phyloP scores from a whole-genome alignment of 2,329 filamentous ascomycete species.

The Tolypocladium paradoxum region DNA sequence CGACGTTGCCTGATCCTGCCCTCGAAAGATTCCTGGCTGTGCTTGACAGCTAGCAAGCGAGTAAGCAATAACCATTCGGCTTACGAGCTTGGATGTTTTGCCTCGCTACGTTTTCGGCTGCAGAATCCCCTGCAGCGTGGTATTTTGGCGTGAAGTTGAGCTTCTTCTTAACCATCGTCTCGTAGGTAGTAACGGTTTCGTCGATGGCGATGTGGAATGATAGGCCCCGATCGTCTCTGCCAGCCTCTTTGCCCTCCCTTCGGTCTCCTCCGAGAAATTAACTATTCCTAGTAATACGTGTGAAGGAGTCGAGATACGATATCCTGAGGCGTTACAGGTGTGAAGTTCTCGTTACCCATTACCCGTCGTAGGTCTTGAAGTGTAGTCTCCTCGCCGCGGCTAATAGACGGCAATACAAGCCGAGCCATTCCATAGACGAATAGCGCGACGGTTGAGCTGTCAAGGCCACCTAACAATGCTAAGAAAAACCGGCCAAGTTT shows the following conservation, averaged over 20 bases:
- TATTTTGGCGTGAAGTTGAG: slow-evolving; percentile 17
- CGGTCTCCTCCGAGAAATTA: slow-evolving; percentile 47
- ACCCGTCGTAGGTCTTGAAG: slow-evolving; percentile 16
- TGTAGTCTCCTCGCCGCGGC: slow-evolving; percentile 18
- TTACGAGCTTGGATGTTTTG: slow-evolving; percentile 58
- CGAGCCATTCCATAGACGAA: slow-evolving; percentile 40
- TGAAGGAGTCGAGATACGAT: slow-evolving; percentile 31
- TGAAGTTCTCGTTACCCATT: slow-evolving; percentile 22
- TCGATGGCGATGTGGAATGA: slow-evolving; percentile 1
- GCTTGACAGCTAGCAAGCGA: slow-evolving; percentile 49
- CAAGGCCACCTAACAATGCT: slow-evolving; percentile 30
- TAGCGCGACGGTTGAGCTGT: slow-evolving; percentile 14
- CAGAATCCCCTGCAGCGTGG: slow-evolving; percentile 22
- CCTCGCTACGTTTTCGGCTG: slow-evolving; percentile 49
- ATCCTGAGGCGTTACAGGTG: slow-evolving; percentile 36
- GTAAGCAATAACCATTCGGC: slow-evolving; percentile 55
- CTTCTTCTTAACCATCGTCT: slow-evolving; percentile 15
- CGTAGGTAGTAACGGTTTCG: slow-evolving; percentile 32
- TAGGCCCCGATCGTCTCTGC: background rate
- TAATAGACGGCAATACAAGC: slow-evolving; percentile 41
- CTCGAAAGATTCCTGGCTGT: slow-evolving; percentile 42
- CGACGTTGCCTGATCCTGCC: slow-evolving; percentile 41
- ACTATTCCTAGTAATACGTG: slow-evolving; percentile 47
- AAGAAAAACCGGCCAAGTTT: slow-evolving; percentile 41
- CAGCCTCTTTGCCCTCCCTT: background rate